These are phyloP conservation scores for Alternaria brassicicola DNA, from an alignment of 2,329 filamentous ascomycete genomes.

Conservation along the genomic window DNA sequence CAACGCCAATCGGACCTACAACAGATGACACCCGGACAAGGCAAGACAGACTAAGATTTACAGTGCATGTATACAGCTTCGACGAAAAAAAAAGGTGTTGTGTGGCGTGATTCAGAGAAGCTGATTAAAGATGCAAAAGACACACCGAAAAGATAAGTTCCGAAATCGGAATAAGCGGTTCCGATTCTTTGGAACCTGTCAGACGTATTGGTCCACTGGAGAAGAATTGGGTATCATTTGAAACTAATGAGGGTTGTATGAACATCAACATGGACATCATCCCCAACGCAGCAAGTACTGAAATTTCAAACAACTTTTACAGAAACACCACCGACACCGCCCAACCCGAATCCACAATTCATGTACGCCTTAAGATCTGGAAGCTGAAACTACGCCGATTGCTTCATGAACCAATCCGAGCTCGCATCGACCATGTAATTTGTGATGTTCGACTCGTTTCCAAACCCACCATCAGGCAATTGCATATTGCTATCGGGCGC, in stretches of 20 bases:
- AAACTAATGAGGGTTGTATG: not conserved
- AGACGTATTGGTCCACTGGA: not conserved
- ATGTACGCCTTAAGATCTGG: not conserved
- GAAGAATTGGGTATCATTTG: slow-evolving; percentile 8
- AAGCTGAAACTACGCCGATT: slow-evolving; percentile 14
- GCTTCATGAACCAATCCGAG: slow-evolving; percentile 70
- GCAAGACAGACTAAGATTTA: not conserved
- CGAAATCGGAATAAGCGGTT: slow-evolving; percentile 18
- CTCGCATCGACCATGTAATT: slow-evolving; percentile 78
- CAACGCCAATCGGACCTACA: not conserved
- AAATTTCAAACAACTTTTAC: slow-evolving; percentile 1
- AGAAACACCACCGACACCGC: not conserved
- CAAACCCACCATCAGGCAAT: slow-evolving; percentile 35
- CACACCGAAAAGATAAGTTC: slow-evolving; percentile 3
- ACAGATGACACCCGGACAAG: not conserved
- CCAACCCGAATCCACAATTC: not conserved
- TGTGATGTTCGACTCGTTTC: slow-evolving; percentile 76
- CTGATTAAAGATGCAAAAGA: not conserved
- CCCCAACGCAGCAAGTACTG: not conserved
- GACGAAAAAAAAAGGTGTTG: not conserved
- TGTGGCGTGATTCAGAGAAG: not conserved
- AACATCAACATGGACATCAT: not conserved
- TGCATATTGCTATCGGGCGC: slow-evolving; percentile 36
- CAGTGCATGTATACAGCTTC: not conserved
- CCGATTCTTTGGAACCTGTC: not conserved